A percentile compares a stretch with the other conserved stretches of the same genome.
These are phyloP conservation scores for Cladorrhinum samala DNA, from an alignment of 495 filamentous ascomycete species.

Conservation along the genomic window DNA sequence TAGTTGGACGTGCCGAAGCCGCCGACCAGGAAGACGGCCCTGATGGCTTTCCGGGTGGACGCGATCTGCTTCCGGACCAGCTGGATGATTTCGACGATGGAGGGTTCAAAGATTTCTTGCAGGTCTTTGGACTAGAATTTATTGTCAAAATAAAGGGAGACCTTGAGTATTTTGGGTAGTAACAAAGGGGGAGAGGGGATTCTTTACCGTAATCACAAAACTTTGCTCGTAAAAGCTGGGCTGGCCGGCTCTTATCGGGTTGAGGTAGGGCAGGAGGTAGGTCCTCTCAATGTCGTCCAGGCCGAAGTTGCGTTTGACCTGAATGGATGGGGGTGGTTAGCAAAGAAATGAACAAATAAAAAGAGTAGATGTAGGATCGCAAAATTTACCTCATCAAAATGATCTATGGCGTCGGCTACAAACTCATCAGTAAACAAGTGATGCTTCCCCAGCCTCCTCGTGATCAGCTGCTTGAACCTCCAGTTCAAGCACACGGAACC, in stretches of 20 bases:
- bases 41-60: conserved; percentile 34
- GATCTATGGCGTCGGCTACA: conserved; percentile 30
- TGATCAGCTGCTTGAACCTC: conserved; percentile 42
- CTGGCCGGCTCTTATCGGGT: no score
- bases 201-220: no score
- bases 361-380: no score
- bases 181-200: no score
- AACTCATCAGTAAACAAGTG: conserved; percentile 32
- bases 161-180: no score
- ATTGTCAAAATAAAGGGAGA: conserved; percentile 20
- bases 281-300: neutral
- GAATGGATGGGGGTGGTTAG: no score
- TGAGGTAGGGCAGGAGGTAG: neutral
- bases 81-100: conserved; percentile 51
- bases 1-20: conserved; percentile 66
- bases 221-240: no score
- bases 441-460: conserved; percentile 24
- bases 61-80: conserved; percentile 55
- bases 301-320: no score
- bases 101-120: conserved; percentile 49
- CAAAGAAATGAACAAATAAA: no score
- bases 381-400: conserved; percentile 37
- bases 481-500: conserved; percentile 53
- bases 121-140: conserved; percentile 30
- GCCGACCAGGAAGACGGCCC: conserved; percentile 63